Base-by-base conservation (phyloP, 2,329 filamentous ascomycete species). In the Clonostachys rosea region DNA sequence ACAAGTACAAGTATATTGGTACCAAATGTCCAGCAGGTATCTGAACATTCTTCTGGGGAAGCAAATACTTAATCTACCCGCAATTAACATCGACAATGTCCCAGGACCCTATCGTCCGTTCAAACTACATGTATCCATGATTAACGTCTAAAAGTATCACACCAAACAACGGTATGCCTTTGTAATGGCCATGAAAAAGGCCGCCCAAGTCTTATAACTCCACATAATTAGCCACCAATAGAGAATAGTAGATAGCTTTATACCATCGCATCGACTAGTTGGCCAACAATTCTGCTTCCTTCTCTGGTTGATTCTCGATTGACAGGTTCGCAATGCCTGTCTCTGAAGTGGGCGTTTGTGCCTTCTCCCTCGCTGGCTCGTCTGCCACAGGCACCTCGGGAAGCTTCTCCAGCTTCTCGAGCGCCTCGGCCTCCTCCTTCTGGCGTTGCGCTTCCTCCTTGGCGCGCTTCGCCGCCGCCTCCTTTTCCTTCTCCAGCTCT, bases 401-500 rank as follows among this genome's bases (percentile, higher is more conserved):
- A 43, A 78, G 58, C 49, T 76, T 71, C 40, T 78, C 76, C 34
- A 87, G 64, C 51, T 71, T 75, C 55, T 73, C 70, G 47, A 77
- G 77, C 39, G 75, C 71, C 50, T 76, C 66, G 30, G 67, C 72
- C 47, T 74, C 67, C 46, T 58, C 63, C 43, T 69, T 71, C 57
- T 74, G 59, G 47, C 50, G 50, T 55, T 58, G 67, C 57, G 56
- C 52, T 40, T 69, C 69, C 52, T 71, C 68, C 50, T 62, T 66
- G 40, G 63, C 64, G 24, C 70, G 75, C 52, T 79, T 74, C 36
- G 64, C 66, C 49, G 70, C 68, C 49, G 73, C 70, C 48, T 81
- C 75, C 59, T 79, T 77, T 58, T 71, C 71, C 53, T 60, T 67
- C 55, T 82, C 78, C 53, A 81, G 74, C 34, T 62, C 71, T 66